These are phyloP conservation scores for Penicillium sp. DNA, from an alignment of 2,329 filamentous ascomycete genomes.

Conservation along the genomic window DNA sequence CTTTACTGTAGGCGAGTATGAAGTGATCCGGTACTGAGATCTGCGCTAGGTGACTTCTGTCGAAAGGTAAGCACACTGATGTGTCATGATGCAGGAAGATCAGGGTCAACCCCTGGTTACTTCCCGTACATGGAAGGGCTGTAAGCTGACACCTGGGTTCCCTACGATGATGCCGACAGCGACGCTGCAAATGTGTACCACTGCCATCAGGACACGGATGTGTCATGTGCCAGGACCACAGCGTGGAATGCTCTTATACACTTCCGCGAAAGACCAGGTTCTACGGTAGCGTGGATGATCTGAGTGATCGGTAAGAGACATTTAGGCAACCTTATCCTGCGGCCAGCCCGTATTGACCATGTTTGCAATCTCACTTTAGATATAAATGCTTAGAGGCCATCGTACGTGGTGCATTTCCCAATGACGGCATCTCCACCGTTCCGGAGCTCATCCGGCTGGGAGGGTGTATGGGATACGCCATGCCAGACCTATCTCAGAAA, in stretches of 20 bases:
- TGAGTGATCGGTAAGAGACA: conserved; percentile 34
- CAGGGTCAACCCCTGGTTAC: background rate
- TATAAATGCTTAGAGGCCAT: conserved; percentile 36
- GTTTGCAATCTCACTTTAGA: background rate
- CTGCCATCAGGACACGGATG: conserved; percentile 29
- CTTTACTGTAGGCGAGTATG: background rate
- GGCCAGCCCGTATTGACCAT: background rate
- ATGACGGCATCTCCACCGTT: conserved; percentile 30
- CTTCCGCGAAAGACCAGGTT: conserved; percentile 39
- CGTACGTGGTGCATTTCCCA: conserved; percentile 36
- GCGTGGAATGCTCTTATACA: conserved; percentile 35
- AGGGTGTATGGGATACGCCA: conserved; percentile 31
- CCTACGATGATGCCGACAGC: conserved; percentile 16
- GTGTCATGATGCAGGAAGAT: conserved; percentile 18
- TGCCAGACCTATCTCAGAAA: conserved; percentile 28
- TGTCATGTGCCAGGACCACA: conserved; percentile 34
- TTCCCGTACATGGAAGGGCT: background rate
- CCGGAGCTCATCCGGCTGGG: conserved; percentile 33
- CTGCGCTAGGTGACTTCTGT: conserved; percentile 40
- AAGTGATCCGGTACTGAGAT: conserved; percentile 19
- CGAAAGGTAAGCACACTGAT: conserved; percentile 30
- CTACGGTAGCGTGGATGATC: conserved; percentile 39
- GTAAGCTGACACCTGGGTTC: background rate
- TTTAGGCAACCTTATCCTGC: background rate
- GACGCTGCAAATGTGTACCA: conserved; percentile 39